Percentiles rank a stretch among this genome's conserved stretches.
phyloP scores from a whole-genome alignment of 208 protist genomes.

The Acanthamoeba royreba region DNA sequence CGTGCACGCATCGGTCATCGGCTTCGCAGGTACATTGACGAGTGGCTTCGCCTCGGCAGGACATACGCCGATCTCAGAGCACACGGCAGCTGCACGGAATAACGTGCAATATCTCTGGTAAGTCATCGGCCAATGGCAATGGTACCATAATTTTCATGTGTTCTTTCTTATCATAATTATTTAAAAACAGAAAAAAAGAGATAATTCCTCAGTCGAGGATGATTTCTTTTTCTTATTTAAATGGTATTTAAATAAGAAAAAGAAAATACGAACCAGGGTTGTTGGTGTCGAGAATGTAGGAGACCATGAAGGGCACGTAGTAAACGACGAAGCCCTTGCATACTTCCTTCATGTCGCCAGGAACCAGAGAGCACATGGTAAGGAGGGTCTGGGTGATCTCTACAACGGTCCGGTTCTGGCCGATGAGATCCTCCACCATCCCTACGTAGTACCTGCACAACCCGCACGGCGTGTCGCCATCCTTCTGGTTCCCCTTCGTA shows the following conservation, averaged over 20 bases:
- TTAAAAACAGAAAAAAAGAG: not conserved
- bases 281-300: not conserved
- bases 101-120: too few species aligned
- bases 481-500: not conserved
- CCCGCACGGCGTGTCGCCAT: not conserved
- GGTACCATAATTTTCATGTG: too few species aligned
- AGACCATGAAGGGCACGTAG: not conserved
- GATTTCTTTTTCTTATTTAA: not conserved
- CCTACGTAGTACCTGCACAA: not conserved
- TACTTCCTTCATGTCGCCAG: not conserved
- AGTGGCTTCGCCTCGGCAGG: not conserved
- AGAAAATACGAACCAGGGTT: not conserved
- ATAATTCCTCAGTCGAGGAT: not conserved
- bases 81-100: not conserved
- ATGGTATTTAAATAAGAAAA: not conserved
- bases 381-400: not conserved
- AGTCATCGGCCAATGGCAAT: too few species aligned
- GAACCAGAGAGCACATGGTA: not conserved
- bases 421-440: not conserved
- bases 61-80: not conserved
- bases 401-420: not conserved
- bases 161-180: too few species aligned
- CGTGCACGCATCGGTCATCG: not conserved
- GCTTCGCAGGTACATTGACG: not conserved
- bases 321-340: conserved; percentile 37